Percentiles rank a stretch among this genome's conserved stretches.
Conservation (phyloP, 495 filamentous ascomycete genomes). For the Aspergillus haitiensis region DNA sequence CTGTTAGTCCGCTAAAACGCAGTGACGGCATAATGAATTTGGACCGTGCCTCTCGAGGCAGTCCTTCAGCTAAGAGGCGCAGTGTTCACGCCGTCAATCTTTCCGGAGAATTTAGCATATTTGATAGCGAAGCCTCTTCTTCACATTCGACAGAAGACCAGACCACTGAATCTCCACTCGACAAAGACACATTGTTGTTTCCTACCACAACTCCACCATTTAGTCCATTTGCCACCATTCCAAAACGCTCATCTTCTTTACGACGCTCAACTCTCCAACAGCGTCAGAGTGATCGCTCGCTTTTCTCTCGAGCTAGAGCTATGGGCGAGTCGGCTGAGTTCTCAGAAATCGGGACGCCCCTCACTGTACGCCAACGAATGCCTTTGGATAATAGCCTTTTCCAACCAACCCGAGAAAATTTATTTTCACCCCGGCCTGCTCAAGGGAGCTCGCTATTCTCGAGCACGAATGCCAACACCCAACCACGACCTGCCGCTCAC, state of each 20-base stretch:
- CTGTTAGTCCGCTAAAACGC: slow-evolving; percentile 86
- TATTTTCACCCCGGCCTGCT: slow-evolving; percentile 52
- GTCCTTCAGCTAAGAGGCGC: slow-evolving; percentile 81
- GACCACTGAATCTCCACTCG: slow-evolving; percentile 28
- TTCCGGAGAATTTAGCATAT: slow-evolving; percentile 66
- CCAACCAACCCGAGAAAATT: slow-evolving; percentile 59
- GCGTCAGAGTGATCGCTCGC: slow-evolving; percentile 64
- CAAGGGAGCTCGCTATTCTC: slow-evolving; percentile 38
- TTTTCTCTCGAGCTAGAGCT: slow-evolving; percentile 51
- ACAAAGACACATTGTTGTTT: slow-evolving; percentile 29
- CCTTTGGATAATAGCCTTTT: slow-evolving; percentile 73
- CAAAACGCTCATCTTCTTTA: slow-evolving; percentile 64
- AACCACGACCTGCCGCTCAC: slow-evolving; percentile 56
- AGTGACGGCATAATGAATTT: slow-evolving; percentile 88
- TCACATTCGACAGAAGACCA: slow-evolving; percentile 23
- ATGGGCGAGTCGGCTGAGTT: slow-evolving; percentile 35
- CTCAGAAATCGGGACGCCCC: slow-evolving; percentile 33
- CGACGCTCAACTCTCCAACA: slow-evolving; percentile 87
- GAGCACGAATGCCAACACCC: slow-evolving; percentile 15
- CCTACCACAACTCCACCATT: slow-evolving; percentile 35
- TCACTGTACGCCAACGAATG: slow-evolving; percentile 62
- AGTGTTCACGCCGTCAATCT: slow-evolving; percentile 71
- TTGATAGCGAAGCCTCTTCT: slow-evolving; percentile 50
- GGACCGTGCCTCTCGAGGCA: slow-evolving; percentile 73
- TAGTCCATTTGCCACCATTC: slow-evolving; percentile 46